phyloP scores from a whole-genome alignment of 306 rosid species.

The Leucaena leucocephala region DNA sequence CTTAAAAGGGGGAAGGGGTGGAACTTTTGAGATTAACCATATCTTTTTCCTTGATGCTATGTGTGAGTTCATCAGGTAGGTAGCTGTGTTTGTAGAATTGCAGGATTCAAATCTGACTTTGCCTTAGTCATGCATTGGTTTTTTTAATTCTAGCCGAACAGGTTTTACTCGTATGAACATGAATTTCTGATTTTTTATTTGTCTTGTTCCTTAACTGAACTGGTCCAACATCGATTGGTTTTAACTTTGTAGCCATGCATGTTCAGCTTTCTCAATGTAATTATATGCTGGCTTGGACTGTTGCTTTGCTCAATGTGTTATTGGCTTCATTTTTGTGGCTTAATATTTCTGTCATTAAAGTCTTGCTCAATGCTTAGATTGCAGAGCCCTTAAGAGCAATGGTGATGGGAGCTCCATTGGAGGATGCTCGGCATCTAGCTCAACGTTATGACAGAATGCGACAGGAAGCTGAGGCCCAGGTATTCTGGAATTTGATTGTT shows the following conservation, averaged over 20 bases:
- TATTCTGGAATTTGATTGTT: constrained; percentile 42
- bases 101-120: constrained; percentile 31
- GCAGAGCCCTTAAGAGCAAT: constrained; percentile 95
- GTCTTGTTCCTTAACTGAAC: neutral
- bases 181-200: neutral
- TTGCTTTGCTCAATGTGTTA: constrained; percentile 8
- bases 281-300: neutral
- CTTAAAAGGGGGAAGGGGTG: constrained; percentile 1
- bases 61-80: constrained; percentile 25
- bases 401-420: constrained; percentile 94
- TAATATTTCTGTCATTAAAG: constrained; percentile 13
- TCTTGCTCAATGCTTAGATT: constrained; percentile 56
- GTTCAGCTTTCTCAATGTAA: neutral
- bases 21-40: neutral
- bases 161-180: neutral
- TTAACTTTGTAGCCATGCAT: neutral
- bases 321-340: constrained; percentile 25
- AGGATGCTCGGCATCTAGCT: constrained; percentile 95
- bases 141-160: neutral
- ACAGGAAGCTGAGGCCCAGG: constrained; percentile 96
- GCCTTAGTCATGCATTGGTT: constrained; percentile 2
- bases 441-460: constrained; percentile 96
- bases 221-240: neutral
- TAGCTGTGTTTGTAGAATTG: constrained; percentile 6
- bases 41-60: neutral